A percentile compares a stretch with the other conserved stretches of the same genome.
Conservation (phyloP, 805 yeast genomes). For the Kluyveromyces starmeri region DNA sequence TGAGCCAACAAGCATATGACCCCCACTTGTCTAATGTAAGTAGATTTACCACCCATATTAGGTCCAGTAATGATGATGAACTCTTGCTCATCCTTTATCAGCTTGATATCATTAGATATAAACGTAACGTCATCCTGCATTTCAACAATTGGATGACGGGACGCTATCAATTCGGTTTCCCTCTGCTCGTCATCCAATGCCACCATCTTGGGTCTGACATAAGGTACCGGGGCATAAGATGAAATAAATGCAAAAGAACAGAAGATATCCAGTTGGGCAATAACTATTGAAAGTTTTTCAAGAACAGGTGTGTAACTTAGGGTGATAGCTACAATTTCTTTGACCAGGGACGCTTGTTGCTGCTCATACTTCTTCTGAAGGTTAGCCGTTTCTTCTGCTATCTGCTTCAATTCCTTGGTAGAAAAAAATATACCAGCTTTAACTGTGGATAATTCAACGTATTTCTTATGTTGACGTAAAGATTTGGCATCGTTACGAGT, state of each 20-base stretch:
- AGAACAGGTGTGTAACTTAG: conserved; percentile 75
- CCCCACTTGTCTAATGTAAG: conserved; percentile 84
- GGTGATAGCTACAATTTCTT: conserved; percentile 74
- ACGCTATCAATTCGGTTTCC: conserved; percentile 49
- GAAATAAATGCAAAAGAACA: conserved; percentile 78
- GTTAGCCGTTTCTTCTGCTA: conserved; percentile 49
- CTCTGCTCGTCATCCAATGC: conserved; percentile 38
- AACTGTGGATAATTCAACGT: conserved; percentile 77
- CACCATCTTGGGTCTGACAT: conserved; percentile 63
- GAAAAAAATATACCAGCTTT: conserved; percentile 95
- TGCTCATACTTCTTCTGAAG: conserved; percentile 58
- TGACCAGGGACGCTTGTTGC: conserved; percentile 71
- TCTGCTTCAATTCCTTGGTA: conserved; percentile 51
- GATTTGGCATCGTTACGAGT: conserved; percentile 85
- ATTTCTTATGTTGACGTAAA: conserved; percentile 49
- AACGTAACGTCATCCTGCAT: conserved; percentile 85
- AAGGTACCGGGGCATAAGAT: conserved; percentile 75
- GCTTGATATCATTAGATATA: conserved; percentile 79
- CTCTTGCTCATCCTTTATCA: conserved; percentile 48
- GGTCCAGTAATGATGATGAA: conserved; percentile 91
- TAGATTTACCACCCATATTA: conserved; percentile 96
- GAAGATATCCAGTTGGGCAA: conserved; percentile 77
- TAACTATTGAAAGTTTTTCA: conserved; percentile 50
- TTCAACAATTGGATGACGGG: conserved; percentile 93
- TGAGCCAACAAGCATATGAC: conserved; percentile 82